These are phyloP conservation scores for Tuber melanosporum DNA, from an alignment of 495 filamentous ascomycete genomes.

Conservation along the genomic window DNA sequence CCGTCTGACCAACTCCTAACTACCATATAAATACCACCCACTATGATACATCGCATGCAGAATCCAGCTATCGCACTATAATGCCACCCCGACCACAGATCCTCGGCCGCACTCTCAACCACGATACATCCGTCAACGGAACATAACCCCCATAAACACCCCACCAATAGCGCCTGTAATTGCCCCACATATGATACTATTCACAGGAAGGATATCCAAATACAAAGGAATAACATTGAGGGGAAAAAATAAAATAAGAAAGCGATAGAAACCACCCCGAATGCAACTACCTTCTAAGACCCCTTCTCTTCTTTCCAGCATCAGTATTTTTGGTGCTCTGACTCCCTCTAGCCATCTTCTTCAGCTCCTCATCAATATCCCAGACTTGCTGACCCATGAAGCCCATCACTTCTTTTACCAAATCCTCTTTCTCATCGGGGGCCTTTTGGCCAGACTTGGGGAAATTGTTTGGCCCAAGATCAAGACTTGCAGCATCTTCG, in stretches of 20 bases:
- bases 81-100: not conserved
- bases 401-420: slow-evolving; percentile 25
- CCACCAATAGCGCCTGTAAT: not conserved
- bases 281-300: slow-evolving; percentile 1
- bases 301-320: not conserved
- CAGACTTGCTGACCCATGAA: slow-evolving; percentile 36
- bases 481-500: slow-evolving; percentile 5
- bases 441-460: slow-evolving; percentile 15
- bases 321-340: not conserved
- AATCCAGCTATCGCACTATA: not conserved
- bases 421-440: not conserved
- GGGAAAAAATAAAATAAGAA: not conserved
- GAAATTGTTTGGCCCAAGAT: slow-evolving; percentile 8
- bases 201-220: not conserved
- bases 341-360: slow-evolving; percentile 22
- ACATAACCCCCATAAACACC: not conserved
- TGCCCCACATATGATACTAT: not conserved
- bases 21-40: not conserved
- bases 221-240: not conserved
- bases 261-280: not conserved
- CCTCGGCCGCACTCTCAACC: not conserved
- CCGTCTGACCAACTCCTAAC: not conserved
- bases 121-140: not conserved
- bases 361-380: slow-evolving; percentile 36
- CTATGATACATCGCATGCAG: not conserved